Percentiles rank a stretch among this genome's conserved stretches.
phyloP scores from a whole-genome alignment of 2,329 filamentous ascomycete genomes.

The Botryotinia convoluta region DNA sequence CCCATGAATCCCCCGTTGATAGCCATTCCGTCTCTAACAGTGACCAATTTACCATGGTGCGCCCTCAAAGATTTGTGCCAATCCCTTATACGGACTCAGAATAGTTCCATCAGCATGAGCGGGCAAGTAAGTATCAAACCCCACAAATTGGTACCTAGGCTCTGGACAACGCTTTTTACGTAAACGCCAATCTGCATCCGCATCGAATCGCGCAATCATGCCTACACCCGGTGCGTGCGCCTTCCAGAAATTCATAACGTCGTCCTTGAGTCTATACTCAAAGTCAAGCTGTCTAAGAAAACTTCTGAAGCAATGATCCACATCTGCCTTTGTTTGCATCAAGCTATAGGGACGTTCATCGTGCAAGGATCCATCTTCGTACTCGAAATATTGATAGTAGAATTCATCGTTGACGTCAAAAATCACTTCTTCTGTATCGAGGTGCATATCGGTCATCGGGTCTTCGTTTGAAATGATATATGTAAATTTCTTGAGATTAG shows the following conservation, averaged over 20 bases:
- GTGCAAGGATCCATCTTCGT: neutral
- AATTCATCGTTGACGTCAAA: neutral
- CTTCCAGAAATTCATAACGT: neutral
- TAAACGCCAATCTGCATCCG: neutral
- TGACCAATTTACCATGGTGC: neutral
- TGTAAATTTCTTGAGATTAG: neutral
- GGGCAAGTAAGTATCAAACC: neutral
- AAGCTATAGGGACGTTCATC: neutral
- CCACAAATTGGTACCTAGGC: neutral
- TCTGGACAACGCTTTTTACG: neutral
- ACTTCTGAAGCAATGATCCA: neutral
- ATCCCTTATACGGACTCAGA: neutral
- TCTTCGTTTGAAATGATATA: neutral
- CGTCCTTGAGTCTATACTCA: neutral
- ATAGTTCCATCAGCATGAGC: neutral
- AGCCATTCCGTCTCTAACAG: accelerated
- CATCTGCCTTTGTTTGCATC: neutral
- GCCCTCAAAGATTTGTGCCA: neutral
- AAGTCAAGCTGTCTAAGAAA: neutral
- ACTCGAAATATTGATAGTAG: neutral
- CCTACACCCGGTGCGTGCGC: neutral
- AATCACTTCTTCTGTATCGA: neutral
- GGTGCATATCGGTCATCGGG: neutral
- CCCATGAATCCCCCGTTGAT: accelerated
- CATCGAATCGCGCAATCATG: neutral